Percentiles rank a stretch among this genome's conserved stretches.
phyloP scores from a whole-genome alignment of 768 basidiomycete genomes.

The Suillus fuscotomentosus region DNA sequence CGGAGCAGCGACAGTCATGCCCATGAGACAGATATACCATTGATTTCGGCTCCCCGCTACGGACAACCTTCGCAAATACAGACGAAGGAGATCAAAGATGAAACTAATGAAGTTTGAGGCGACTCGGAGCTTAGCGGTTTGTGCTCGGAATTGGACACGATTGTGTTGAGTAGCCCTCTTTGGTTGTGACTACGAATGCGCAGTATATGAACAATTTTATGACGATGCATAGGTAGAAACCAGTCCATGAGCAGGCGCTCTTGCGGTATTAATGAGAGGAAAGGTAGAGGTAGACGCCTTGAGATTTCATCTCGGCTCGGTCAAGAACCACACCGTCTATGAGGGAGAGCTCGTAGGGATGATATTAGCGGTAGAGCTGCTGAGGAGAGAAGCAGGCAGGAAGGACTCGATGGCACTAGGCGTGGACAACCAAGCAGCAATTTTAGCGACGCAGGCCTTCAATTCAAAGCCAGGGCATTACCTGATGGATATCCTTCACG shows the following conservation, averaged over 20 bases:
- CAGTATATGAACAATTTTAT: background rate
- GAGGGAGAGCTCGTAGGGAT: no score
- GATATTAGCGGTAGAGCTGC: no score
- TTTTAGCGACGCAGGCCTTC: no score
- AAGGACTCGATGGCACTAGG: no score
- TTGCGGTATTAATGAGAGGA: no score
- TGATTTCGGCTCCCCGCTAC: background rate
- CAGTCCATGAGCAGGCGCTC: background rate
- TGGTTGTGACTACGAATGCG: background rate
- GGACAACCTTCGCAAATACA: background rate
- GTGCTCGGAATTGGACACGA: background rate
- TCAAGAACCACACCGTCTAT: no score
- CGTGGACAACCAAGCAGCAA: no score
- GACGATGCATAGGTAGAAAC: background rate
- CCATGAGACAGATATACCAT: background rate
- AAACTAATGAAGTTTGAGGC: background rate
- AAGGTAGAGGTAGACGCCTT: no score
- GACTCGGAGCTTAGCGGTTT: background rate
- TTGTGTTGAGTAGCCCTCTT: background rate
- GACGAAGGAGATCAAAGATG: background rate
- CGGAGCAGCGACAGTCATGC: conserved; percentile 13
- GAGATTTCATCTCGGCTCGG: no score
- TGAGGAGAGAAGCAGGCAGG: no score
- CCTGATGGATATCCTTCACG: no score
- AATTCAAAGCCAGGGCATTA: no score